Percentiles rank a stretch among this genome's conserved stretches.
These are phyloP conservation scores for Moelleriella libera DNA, from an alignment of 2,329 filamentous ascomycete species.

Conservation along the genomic window DNA sequence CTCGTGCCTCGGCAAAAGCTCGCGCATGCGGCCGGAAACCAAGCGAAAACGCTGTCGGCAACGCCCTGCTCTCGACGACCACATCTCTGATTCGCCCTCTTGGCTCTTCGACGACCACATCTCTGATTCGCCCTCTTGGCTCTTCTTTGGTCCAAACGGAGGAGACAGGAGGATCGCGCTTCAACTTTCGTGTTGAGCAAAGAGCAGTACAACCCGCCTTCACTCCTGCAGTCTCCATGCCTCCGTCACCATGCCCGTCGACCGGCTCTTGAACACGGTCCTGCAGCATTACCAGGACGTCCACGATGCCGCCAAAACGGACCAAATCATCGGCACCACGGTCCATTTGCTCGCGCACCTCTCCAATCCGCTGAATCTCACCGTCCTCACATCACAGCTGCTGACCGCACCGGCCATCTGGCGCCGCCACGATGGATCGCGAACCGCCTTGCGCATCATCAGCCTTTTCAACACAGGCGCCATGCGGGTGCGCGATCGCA, in stretches of 20 bases:
- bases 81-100: too few species aligned
- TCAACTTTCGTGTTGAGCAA: too few species aligned
- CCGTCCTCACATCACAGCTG: constrained; percentile 57
- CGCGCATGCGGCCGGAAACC: too few species aligned
- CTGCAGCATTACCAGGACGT: constrained; percentile 44
- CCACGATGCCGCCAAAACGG: constrained; percentile 33
- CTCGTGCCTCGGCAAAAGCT: too few species aligned
- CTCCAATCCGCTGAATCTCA: constrained; percentile 62
- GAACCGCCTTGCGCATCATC: constrained; percentile 50
- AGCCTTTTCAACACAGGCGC: constrained; percentile 60
- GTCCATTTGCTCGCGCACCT: constrained; percentile 53
- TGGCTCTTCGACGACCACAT: too few species aligned
- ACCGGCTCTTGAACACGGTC: constrained; percentile 52
- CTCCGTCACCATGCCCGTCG: constrained; percentile 41
- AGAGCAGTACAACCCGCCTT: not conserved
- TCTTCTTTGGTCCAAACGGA: too few species aligned
- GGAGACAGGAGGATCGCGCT: too few species aligned
- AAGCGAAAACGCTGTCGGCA: too few species aligned
- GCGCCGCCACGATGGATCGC: constrained; percentile 43
- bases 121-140: too few species aligned
- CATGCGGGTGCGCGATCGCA: constrained; percentile 34
- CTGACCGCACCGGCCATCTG: constrained; percentile 60
- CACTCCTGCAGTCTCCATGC: not conserved
- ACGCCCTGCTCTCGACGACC: too few species aligned
- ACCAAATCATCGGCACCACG: constrained; percentile 51